Conservation (phyloP, 345 rosid species). For the Hypericum perforatum region DNA sequence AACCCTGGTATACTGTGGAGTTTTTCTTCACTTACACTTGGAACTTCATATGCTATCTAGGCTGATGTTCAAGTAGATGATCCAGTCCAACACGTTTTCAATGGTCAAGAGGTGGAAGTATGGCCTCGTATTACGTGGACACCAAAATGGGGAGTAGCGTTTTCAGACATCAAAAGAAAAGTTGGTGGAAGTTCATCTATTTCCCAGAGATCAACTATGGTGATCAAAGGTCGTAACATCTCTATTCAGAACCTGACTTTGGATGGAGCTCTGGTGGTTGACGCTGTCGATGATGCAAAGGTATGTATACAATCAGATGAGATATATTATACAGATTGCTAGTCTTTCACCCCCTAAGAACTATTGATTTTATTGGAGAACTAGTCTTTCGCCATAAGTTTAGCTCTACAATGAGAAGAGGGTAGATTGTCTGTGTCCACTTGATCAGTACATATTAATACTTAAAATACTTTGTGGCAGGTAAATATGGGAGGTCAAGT, state of each 20-base stretch:
- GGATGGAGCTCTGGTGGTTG: conserved; percentile 73
- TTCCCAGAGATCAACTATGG: conserved; percentile 66
- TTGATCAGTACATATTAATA: background rate
- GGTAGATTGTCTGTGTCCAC: background rate
- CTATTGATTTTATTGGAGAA: too few species aligned
- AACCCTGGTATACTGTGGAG: background rate
- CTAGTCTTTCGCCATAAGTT: too few species aligned
- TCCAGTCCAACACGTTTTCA: conserved; percentile 54
- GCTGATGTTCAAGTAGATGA: conserved; percentile 66
- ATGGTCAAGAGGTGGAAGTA: conserved; percentile 88
- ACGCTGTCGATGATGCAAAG: conserved; percentile 67
- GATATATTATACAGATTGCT: background rate
- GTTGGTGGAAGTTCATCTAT: conserved; percentile 46
- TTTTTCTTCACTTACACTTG: conserved; percentile 1
- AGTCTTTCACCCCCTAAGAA: too few species aligned
- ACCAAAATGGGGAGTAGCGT: conserved; percentile 81
- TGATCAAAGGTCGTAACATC: conserved; percentile 53
- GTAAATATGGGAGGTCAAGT: conserved; percentile 56
- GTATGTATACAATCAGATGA: conserved; percentile 22
- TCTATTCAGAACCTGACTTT: conserved; percentile 48
- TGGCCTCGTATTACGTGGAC: conserved; percentile 86
- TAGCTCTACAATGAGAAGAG: too few species aligned
- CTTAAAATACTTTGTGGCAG: conserved; percentile 22
- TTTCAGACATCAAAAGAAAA: conserved; percentile 61
- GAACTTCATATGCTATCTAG: conserved; percentile 23